Evolutionary conservation across 2,329 filamentous ascomycete genomes (phyloP).

Genomic region (Tolypocladium ophioglossoides): DNA sequence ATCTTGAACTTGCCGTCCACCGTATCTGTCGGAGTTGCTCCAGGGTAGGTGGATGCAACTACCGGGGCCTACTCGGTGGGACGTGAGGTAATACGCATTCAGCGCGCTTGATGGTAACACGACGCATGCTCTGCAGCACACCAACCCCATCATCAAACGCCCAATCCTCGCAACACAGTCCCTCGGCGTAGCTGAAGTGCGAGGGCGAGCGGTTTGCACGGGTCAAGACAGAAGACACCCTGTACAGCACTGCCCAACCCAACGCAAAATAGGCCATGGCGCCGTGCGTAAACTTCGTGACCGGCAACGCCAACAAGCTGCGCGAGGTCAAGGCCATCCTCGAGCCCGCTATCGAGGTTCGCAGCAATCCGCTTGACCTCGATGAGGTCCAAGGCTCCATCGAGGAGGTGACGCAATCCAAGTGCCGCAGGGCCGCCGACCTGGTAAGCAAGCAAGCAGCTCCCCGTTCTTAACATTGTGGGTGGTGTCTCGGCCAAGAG

Average conservation of each 20-base stretch:
- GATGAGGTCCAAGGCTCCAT: constrained; percentile 86
- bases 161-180: too few relatives aligned
- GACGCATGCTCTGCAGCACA: too few relatives aligned
- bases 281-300: constrained; percentile 74
- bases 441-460: constrained; percentile 35
- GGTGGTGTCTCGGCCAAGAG: too few relatives aligned
- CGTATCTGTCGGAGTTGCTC: too few relatives aligned
- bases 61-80: background rate
- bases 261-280: too few relatives aligned
- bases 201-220: background rate
- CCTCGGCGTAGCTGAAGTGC: too few relatives aligned
- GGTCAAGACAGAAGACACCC: too few relatives aligned
- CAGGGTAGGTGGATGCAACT: background rate
- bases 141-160: too few relatives aligned
- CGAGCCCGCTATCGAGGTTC: constrained; percentile 59
- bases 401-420: constrained; percentile 83
- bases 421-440: constrained; percentile 73
- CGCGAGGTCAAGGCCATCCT: constrained; percentile 83
- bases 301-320: constrained; percentile 91
- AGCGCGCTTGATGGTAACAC: too few relatives aligned
- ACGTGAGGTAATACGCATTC: too few relatives aligned
- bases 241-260: too few relatives aligned
- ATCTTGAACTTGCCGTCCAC: background rate
- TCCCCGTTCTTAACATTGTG: too few relatives aligned
- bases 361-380: constrained; percentile 67